A percentile compares a stretch with the other conserved stretches of the same genome.
phyloP scores from a whole-genome alignment of 2,329 filamentous ascomycete species.

The Fusarium camptoceras region DNA sequence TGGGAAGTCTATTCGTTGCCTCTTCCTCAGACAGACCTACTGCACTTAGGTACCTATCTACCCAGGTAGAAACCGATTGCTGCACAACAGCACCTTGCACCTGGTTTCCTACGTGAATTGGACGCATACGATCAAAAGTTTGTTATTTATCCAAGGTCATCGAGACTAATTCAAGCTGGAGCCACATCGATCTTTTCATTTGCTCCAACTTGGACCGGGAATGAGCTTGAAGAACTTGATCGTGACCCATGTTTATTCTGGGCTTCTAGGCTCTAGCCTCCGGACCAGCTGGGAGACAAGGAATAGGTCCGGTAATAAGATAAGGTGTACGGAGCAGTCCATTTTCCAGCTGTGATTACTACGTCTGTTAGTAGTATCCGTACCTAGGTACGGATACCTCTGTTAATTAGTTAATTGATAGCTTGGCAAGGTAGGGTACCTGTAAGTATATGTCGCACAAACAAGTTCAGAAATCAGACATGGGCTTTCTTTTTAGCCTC shows the following conservation, averaged over 20 bases:
- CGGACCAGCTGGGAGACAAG: conserved; percentile 6
- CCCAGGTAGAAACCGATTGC: neutral
- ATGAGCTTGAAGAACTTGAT: conserved; percentile 25
- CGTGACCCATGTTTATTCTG: conserved; percentile 13
- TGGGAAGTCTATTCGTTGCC: conserved; percentile 7
- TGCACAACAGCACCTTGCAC: neutral
- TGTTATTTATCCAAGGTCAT: conserved; percentile 11
- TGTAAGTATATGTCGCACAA: conserved; percentile 29
- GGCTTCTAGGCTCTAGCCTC: neutral
- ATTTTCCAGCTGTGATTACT: conserved; percentile 5
- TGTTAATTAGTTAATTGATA: neutral
- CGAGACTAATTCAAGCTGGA: conserved; percentile 15
- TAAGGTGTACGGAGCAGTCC: conserved; percentile 4
- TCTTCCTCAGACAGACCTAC: neutral
- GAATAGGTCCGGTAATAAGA: conserved; percentile 26
- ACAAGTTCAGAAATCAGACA: conserved; percentile 20
- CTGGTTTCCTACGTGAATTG: neutral
- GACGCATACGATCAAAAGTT: conserved; percentile 4
- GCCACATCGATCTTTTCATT: neutral
- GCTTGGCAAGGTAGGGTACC: neutral
- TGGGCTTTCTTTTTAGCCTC: conserved; percentile 34
- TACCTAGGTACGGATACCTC: neutral
- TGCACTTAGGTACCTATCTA: neutral
- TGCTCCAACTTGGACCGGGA: conserved; percentile 23
- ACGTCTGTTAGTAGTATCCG: neutral